Base-by-base conservation (phyloP, 371 early-diverging fungal species). In the Syncephalastrum racemosum region DNA sequence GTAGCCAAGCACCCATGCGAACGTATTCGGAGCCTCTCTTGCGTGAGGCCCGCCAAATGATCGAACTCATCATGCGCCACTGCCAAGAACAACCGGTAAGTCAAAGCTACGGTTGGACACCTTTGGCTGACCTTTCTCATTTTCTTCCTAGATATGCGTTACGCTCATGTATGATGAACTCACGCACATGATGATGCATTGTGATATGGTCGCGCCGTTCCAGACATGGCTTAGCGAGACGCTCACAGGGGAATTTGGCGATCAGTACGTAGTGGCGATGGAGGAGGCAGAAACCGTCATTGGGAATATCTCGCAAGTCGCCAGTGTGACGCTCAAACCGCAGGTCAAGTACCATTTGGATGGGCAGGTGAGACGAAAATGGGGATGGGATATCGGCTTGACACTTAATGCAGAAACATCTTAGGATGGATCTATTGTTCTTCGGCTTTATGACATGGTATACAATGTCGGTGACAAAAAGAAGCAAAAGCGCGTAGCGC, bases 141-240 rank as follows among this genome's bases (percentile, higher is more conserved):
- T 46, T 47, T 45, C 4, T 56, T 22, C 13, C 12, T 75, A 87
- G 88, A 53, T 70, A 10, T 90, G 85, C 50, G 46, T 89, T 14
- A 74, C 90, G 2, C 67, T 90, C 50, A 79, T 89, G 0, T 90
- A 84, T 60, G 90, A 92, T 60, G 91, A 90, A 56, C 68, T 92
- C 4, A 81, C 91, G 6, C 69, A 78, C 23, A 70, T 89, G 46
- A 70, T 92, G 16, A 59, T 71, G 23, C 70, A 76, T 19, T 66
- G 70, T 0, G 51, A 71, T 24, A 52, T 90, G 24, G 85, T 90
- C 31, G 53, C 58, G 23, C 78, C 80, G 15, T 59, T 92, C n/a
- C 73, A 81, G 16, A 36, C 70, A 0, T 92, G 91, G 90, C 73
- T 91, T 44, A 74, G 80, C 46, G 89, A 88, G 20, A 85, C 85